A percentile compares a stretch with the other conserved stretches of the same genome.
phyloP scores from a whole-genome alignment of 2,329 filamentous ascomycete genomes.

The Talaromyces sp. region DNA sequence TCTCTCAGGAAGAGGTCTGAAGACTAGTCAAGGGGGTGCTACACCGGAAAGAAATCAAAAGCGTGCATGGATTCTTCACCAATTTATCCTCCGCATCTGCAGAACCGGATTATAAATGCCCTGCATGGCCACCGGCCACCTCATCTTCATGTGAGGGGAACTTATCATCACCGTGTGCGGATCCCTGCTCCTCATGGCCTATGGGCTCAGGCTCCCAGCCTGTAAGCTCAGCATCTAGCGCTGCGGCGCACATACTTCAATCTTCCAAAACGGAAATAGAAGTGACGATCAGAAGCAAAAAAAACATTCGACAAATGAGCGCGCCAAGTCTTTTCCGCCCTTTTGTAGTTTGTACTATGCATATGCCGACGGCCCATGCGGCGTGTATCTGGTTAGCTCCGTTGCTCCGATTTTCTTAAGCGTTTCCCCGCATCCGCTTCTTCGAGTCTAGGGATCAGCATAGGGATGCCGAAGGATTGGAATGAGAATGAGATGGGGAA shows the following conservation, averaged over 20 bases:
- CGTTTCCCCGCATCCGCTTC: conserved; percentile 1
- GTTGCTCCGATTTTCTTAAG: background rate
- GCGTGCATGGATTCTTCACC: background rate
- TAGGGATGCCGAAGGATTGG: background rate
- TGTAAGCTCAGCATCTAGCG: too few species aligned
- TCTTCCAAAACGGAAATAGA: background rate
- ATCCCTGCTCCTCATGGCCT: background rate
- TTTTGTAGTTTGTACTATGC: background rate
- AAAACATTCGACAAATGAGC: background rate
- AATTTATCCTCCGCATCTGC: background rate
- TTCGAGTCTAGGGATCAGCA: background rate
- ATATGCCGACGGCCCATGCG: too few species aligned
- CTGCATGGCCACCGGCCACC: background rate
- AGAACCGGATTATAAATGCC: background rate
- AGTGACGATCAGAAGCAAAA: background rate
- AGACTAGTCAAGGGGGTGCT: background rate
- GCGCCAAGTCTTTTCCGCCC: background rate
- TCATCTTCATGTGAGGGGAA: background rate
- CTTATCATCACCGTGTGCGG: background rate
- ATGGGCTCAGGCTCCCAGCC: background rate
- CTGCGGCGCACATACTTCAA: background rate
- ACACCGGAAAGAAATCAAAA: background rate
- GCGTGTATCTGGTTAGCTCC: background rate
- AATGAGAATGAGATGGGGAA: background rate
- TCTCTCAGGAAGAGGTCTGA: background rate